Evolutionary conservation across 257 asterid genomes (phyloP), one percentile per base, ranked within the genome.

Genomic region (Ilex asprella): DNA sequence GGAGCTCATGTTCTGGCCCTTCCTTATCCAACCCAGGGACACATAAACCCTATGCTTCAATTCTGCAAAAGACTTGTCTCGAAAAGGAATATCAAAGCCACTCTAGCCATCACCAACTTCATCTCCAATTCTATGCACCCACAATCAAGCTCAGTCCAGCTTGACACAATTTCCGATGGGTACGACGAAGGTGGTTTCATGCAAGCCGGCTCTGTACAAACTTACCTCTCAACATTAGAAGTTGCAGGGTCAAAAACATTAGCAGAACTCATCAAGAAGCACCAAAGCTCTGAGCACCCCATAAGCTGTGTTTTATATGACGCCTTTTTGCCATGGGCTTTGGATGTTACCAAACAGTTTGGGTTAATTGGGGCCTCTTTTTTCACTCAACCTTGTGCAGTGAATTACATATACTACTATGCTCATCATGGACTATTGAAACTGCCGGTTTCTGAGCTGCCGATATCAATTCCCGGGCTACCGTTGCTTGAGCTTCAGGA

Each of bases 301-400:
- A 74, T 72, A 5, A 66, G 67, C 50, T 77, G 83, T 71, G 39
- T 81, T 27, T 61, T 81, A 31, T 75, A 74, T 65, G 75, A 81
- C 62, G 55, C 79, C 16, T 69, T 81, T 66, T 58, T 56, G 51
- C 77, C 74, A 30, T 81, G 86, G 86, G 81, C 62, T 10, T 50
- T 77, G 27, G 77, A 77, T 15, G 81, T 81, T 10, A 83, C 83
- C 21, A 71, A 64, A 66, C 51, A 50, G 65, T 68, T 41, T 4
- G 74, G 72, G 1, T 16, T 75, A 30, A 50, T 14, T 56, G 62
- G 63, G 10, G 78, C 70, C 7, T 30, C 67, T 21, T 70, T 81
- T 30, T 73, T 78, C 27, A 78, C 86, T 0, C 78, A 69, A 67
- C 67, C 83, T 0, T 59, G 58, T 27, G 55, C 54, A 0, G 80